phyloP scores from a whole-genome alignment of 805 yeast genomes.

The Wickerhamomyces silvicola region DNA sequence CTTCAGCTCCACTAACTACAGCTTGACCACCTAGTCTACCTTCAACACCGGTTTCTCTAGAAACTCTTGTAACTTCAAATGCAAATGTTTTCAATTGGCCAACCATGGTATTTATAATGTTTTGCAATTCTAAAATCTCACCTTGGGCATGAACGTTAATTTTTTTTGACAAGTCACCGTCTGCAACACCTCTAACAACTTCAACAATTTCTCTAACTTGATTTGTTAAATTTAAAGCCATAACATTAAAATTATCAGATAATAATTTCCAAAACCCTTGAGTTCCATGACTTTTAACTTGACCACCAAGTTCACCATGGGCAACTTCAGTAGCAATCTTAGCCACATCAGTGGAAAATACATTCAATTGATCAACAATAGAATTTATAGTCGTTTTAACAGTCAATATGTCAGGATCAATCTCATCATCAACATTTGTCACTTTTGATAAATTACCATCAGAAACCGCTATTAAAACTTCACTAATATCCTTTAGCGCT shows the following conservation, averaged over 20 bases:
- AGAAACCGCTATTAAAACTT: constrained; percentile 79
- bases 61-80: constrained; percentile 81
- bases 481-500: constrained; percentile 19
- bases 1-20: constrained; percentile 72
- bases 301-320: constrained; percentile 86
- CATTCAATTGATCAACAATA: constrained; percentile 83
- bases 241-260: constrained; percentile 78
- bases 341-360: constrained; percentile 80
- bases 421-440: constrained; percentile 65
- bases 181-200: constrained; percentile 88
- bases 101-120: constrained; percentile 85
- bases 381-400: constrained; percentile 75
- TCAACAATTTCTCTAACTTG: constrained; percentile 88
- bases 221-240: constrained; percentile 82
- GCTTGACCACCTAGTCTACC: constrained; percentile 89
- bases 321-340: constrained; percentile 88
- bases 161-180: constrained; percentile 78
- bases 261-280: constrained; percentile 85
- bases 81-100: constrained; percentile 83
- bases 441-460: constrained; percentile 78
- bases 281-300: constrained; percentile 77
- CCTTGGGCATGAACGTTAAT: constrained; percentile 89
- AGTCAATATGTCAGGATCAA: constrained; percentile 72
- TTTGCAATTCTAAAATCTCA: constrained; percentile 75
- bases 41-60: constrained; percentile 84